phyloP scores from a whole-genome alignment of 306 rosid species.

The Fagus sylvatica region DNA sequence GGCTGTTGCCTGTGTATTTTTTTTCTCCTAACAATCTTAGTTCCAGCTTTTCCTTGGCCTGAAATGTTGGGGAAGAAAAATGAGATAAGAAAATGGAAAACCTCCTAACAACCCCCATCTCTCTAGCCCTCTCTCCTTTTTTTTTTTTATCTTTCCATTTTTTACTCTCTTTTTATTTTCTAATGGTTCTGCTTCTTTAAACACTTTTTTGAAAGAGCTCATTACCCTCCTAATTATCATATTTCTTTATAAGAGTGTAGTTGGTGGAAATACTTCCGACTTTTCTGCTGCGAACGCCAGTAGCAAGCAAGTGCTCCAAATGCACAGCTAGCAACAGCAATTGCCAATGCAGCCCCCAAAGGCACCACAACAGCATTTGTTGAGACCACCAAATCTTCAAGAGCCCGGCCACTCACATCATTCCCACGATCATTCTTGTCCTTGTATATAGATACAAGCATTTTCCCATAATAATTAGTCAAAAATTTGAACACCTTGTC shows the following conservation, averaged over 20 bases:
- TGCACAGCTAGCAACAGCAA: constrained; percentile 96
- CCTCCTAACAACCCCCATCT: constrained; percentile 5
- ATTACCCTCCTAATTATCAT: constrained; percentile 91
- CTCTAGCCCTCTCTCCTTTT: constrained; percentile 10
- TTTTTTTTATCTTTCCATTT: not conserved
- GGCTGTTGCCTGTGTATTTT: constrained; percentile 29
- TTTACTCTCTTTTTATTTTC: constrained; percentile 21
- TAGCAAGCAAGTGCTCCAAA: constrained; percentile 97
- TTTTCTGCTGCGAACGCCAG: constrained; percentile 99
- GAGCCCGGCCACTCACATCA: constrained; percentile 27
- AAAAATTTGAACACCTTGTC: constrained; percentile 66
- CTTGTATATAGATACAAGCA: constrained; percentile 59
- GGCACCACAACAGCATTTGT: constrained; percentile 83
- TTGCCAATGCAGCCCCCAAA: constrained; percentile 91
- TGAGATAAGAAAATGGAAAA: constrained; percentile 27
- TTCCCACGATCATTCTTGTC: constrained; percentile 40
- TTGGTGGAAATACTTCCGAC: constrained; percentile 97
- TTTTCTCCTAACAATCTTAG: constrained; percentile 43
- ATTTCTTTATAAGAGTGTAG: constrained; percentile 93
- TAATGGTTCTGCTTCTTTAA: constrained; percentile 26
- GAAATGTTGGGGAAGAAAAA: constrained; percentile 49
- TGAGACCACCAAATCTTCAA: constrained; percentile 59
- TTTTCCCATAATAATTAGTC: constrained; percentile 59
- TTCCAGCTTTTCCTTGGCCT: constrained; percentile 91
- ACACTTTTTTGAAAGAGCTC: constrained; percentile 56